phyloP scores from a whole-genome alignment of 2,329 filamentous ascomycete genomes.

The Macrophomina phaseolina region DNA sequence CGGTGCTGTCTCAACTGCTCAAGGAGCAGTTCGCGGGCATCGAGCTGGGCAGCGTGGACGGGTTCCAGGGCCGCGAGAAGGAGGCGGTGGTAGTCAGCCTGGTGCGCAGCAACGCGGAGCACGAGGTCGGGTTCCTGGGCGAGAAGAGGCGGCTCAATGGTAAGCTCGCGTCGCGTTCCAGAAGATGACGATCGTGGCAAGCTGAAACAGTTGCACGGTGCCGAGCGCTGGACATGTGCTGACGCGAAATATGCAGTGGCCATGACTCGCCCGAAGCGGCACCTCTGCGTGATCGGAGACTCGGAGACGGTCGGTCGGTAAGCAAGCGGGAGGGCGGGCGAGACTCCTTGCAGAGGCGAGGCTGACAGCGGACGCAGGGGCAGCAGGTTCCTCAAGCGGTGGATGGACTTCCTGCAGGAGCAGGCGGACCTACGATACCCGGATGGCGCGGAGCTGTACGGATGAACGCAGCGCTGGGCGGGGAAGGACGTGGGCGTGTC shows the following conservation, averaged over 20 bases:
- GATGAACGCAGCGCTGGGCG: conserved; percentile 24
- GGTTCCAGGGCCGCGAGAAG: conserved; percentile 96
- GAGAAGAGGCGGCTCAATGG: conserved; percentile 93
- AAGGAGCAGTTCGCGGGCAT: conserved; percentile 83
- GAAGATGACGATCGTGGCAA: conserved; percentile 23
- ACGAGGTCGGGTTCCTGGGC: conserved; percentile 89
- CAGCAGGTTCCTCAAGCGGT: conserved; percentile 81
- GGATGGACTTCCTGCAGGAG: conserved; percentile 92
- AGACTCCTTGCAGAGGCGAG: neutral
- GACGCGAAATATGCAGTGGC: conserved; percentile 66
- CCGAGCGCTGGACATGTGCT: conserved; percentile 22
- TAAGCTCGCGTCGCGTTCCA: conserved; percentile 49
- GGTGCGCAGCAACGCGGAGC: conserved; percentile 86
- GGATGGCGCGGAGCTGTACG: conserved; percentile 60
- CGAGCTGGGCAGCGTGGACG: conserved; percentile 95
- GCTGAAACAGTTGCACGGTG: conserved; percentile 12
- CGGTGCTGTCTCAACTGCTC: conserved; percentile 74
- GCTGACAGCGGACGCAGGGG: conserved; percentile 61
- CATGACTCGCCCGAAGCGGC: conserved; percentile 93
- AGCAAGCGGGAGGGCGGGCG: conserved; percentile 43
- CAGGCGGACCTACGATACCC: conserved; percentile 90
- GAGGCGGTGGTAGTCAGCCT: conserved; percentile 92
- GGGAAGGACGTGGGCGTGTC: neutral
- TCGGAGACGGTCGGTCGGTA: conserved; percentile 90
- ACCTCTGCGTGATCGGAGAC: conserved; percentile 89